These are phyloP conservation scores for Amanita brunnescens DNA, from an alignment of 768 basidiomycete genomes.

Conservation along the genomic window DNA sequence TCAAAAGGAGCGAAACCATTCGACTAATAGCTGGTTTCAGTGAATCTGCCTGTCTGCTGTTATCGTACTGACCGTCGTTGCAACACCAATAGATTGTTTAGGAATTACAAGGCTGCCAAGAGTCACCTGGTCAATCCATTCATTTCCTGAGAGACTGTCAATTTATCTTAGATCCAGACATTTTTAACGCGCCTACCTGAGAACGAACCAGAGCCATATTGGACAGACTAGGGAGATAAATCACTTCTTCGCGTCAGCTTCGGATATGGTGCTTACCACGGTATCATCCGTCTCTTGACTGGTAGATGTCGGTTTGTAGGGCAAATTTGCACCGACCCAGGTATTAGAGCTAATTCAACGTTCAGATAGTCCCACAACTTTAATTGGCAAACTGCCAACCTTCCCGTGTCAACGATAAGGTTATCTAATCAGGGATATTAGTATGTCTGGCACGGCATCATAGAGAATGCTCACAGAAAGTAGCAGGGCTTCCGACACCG, in stretches of 20 bases:
- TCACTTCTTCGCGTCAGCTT: background rate
- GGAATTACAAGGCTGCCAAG: constrained; percentile 44
- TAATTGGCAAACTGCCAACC: constrained; percentile 16
- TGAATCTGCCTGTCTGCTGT: background rate
- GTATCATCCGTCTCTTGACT: constrained; percentile 34
- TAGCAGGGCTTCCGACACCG: constrained; percentile 47
- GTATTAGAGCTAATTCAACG: constrained; percentile 54
- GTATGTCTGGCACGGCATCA: background rate
- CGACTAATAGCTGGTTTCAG: constrained; percentile 21
- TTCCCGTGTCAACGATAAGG: constrained; percentile 57
- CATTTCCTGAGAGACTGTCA: constrained; percentile 24
- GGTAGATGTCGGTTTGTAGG: constrained; percentile 41
- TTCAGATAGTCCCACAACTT: constrained; percentile 4
- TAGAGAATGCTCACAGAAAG: constrained; percentile 30
- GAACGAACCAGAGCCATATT: constrained; percentile 56
- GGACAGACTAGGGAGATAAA: constrained; percentile 39
- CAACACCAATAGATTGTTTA: constrained; percentile 54
- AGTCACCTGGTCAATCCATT: constrained; percentile 47
- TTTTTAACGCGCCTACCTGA: constrained; percentile 27
- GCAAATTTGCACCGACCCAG: constrained; percentile 48
- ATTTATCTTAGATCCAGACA: background rate
- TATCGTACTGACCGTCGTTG: constrained; percentile 22
- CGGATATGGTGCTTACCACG: constrained; percentile 34
- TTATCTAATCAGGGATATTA: constrained; percentile 25
- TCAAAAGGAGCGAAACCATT: constrained; percentile 43